Evolutionary conservation across 1,284 basidiomycete genomes (phyloP), one percentile per base, ranked within the genome.

Genomic region (Papiliotrema fonsecae): DNA sequence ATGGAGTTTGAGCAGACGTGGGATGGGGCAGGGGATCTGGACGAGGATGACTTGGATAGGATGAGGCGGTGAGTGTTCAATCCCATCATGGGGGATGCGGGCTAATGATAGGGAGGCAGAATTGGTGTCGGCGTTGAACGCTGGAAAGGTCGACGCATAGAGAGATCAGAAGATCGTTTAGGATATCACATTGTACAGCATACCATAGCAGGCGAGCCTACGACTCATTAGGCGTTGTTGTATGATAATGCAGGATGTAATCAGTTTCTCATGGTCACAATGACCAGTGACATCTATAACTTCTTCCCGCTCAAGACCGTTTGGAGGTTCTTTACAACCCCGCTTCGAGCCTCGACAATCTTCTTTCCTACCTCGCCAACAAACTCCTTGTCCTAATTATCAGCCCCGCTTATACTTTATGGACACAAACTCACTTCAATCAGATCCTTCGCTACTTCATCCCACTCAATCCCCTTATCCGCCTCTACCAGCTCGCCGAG

Each of bases 1-100:
- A 84, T 90, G 44, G 88, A 91, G 71, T 94, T 94, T 67, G 89
- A 94, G 62, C 89, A 91, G 58, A 83, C 87, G 57, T 94, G 90
- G 91, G 91, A 94, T 68, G 81, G 83, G 35, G 85, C 83, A 35
- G 87, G 86, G 63, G 87, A 91, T 69, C 85, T 88, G 80, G 88
- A 87, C 64, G 86, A 88, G 63, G 88, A 92, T 57, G 88, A 91
- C 52, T 38, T 57, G 19, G 57, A 56, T 31, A 50, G 51, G 37
- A 70, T 72, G 58, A 54, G 54, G 25, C 62, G 57, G 72, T 71
- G 56, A 61, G 69, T 64, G 0, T 3, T 13, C 5, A n/a, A 27
- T 14, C 25, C 24, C 21, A 21, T 14, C 18, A 47, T 50, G 18
- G 6, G 30, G 11, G 18, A 25, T 30, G 28, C 38, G 28, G 3